Evolutionary conservation across 2,329 filamentous ascomycete species (phyloP).

Genomic region (Alternaria solani): DNA sequence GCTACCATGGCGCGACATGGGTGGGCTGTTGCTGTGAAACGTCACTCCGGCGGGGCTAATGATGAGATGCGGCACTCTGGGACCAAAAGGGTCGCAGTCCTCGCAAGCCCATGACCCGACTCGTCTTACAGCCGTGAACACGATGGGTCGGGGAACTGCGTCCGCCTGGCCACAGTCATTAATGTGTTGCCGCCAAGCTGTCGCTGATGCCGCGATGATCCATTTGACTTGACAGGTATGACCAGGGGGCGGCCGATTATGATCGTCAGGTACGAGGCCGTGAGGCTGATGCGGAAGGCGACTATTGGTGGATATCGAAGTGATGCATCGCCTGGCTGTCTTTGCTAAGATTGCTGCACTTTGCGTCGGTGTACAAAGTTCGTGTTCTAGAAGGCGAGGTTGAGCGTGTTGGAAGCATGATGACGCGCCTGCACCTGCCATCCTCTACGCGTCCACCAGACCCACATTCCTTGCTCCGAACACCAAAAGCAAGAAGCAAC

Average conservation of each 20-base stretch:
- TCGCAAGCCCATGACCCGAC: constrained; percentile 15
- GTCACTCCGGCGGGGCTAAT: constrained; percentile 29
- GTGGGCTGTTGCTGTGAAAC: constrained; percentile 38
- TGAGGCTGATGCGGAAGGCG: not conserved
- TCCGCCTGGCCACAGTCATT: constrained; percentile 16
- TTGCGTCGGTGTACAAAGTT: not conserved
- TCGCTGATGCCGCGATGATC: constrained; percentile 9
- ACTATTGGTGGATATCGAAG: not conserved
- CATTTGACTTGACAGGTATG: constrained; percentile 21
- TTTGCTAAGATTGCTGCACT: not conserved
- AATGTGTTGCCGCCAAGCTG: constrained; percentile 25
- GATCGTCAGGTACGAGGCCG: constrained; percentile 31
- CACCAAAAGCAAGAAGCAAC: not conserved
- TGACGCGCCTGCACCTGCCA: not conserved
- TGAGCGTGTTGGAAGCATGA: not conserved
- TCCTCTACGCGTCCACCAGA: not conserved
- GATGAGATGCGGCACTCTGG: constrained; percentile 34
- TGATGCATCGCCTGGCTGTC: not conserved
- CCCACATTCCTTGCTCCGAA: not conserved
- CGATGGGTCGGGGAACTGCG: constrained; percentile 10
- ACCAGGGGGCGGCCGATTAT: constrained; percentile 19
- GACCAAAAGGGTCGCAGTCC: constrained; percentile 39
- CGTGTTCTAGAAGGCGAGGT: not conserved
- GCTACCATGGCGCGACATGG: constrained; percentile 25
- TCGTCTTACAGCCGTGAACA: constrained; percentile 25